A percentile compares a stretch with the other conserved stretches of the same genome.
Evolutionary conservation across 805 yeast species (phyloP).

Genomic region (Candida qinlingensis): DNA sequence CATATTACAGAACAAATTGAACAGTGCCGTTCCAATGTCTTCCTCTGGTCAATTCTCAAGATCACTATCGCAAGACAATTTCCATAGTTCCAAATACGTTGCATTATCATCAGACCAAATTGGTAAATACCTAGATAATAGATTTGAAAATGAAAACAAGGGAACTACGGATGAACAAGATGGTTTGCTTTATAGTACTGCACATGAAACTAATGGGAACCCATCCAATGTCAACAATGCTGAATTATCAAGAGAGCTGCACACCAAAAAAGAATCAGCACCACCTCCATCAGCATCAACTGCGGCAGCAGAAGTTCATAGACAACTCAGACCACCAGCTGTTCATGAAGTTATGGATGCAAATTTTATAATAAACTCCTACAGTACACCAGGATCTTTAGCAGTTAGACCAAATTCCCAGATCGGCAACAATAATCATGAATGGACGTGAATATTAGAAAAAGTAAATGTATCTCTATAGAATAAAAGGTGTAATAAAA

Average conservation of each 20-base stretch:
- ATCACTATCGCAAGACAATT: neutral
- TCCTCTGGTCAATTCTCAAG: slow-evolving; percentile 1
- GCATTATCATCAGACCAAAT: slow-evolving; percentile 15
- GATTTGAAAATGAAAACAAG: slow-evolving; percentile 3
- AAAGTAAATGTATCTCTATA: too few species aligned
- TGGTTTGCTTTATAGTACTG: neutral
- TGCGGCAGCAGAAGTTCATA: neutral
- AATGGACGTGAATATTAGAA: slow-evolving; percentile 12
- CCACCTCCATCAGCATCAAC: slow-evolving; percentile 7
- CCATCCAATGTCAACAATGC: neutral
- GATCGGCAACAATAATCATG: slow-evolving; percentile 11
- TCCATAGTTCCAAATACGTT: slow-evolving; percentile 7
- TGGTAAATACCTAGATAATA: slow-evolving; percentile 18
- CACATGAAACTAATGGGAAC: neutral
- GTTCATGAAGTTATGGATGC: neutral
- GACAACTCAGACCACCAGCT: neutral
- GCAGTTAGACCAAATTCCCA: slow-evolving; percentile 13
- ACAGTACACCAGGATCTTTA: slow-evolving; percentile 19
- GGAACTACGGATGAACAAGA: neutral
- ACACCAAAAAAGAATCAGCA: too few species aligned
- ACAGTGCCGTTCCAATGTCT: slow-evolving; percentile 1
- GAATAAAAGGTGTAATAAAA: too few species aligned
- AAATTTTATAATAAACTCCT: slow-evolving; percentile 16
- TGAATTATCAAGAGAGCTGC: neutral
- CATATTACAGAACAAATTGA: slow-evolving; percentile 21